Base-by-base conservation (phyloP, 306 rosid species). In the Quillaja saponaria region DNA sequence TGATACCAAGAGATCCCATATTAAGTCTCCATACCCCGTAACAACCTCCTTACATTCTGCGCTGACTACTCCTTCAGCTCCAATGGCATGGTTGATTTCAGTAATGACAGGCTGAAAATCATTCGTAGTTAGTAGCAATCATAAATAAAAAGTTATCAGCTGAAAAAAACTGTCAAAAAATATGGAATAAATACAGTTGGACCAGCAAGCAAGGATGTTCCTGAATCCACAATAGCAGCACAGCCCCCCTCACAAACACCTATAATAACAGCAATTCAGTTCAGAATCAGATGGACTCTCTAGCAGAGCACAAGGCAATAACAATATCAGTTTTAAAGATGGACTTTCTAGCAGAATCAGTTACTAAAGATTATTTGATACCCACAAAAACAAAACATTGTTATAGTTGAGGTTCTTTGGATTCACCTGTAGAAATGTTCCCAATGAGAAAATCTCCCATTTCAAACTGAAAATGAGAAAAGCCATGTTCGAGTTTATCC, bases 1-100 rank as follows among this genome's bases (percentile, higher is more conserved):
- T 1, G 87, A 77, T 31, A 84, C 49, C 67, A 90, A 69, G 45
- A 90, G 86, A 60, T 90, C 85, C 97, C 97, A 90, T 62, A 90
- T 78, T 75, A 79, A 2, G 39, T 87, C 92, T 72, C 97, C 97
- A 69, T 82, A 90, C 25, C 87, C 70, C 49, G 85, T 15, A 59
- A 87, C 79, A 71, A 87, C 67, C 73, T 71, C 78, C 80, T 90
- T 90, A 65, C 97, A 87, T 61, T 87, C 85, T 53, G 76, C 69
- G 49, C 88, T 90, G 51, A 81, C 85, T 47, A 90, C 74, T 78
- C 97, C 97, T 81, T 84, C 87, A 37, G 95, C 97, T 77, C 95
- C 95, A 71, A 90, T 87, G 56, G 97, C 97, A 59, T 81, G 95
- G 75, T 90, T 90, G 76, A 90, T 82, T 76, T 87, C 79, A 50